These are phyloP conservation scores for Ceratobasidium papillatum DNA, from an alignment of 1,284 basidiomycete genomes.

Conservation along the genomic window DNA sequence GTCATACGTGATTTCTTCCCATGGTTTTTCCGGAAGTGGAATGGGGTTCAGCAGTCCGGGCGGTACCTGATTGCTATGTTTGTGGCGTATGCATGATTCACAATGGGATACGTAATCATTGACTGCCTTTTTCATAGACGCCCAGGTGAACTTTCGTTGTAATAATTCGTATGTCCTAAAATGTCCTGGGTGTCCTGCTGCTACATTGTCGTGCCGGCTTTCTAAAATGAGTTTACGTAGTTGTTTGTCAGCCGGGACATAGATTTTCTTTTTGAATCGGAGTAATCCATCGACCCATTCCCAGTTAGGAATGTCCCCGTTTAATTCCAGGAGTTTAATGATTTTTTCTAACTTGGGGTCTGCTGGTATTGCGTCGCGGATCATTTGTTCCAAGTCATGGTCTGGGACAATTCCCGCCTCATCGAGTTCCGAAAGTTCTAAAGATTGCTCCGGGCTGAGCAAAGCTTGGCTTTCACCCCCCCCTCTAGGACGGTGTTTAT, in stretches of 20 bases:
- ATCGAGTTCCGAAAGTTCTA: no score
- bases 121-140: background rate
- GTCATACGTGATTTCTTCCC: conserved; percentile 20
- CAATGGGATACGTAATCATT: conserved; percentile 27
- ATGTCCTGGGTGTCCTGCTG: background rate
- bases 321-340: background rate
- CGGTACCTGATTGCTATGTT: no score
- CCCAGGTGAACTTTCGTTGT: background rate
- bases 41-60: background rate
- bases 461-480: no score
- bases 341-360: no score
- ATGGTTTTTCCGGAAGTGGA: background rate
- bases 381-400: no score
- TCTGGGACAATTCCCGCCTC: no score
- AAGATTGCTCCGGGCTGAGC: no score
- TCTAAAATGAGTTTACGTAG: background rate
- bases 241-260: background rate
- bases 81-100: conserved; percentile 20
- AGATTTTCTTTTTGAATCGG: background rate
- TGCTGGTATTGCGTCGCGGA: no score
- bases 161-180: background rate
- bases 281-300: background rate
- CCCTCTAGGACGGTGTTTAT: no score
- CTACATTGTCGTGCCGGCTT: conserved; percentile 49
- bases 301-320: background rate